Conservation (phyloP, 352 stramenopile genomes). For the Phytopythium montanum region DNA sequence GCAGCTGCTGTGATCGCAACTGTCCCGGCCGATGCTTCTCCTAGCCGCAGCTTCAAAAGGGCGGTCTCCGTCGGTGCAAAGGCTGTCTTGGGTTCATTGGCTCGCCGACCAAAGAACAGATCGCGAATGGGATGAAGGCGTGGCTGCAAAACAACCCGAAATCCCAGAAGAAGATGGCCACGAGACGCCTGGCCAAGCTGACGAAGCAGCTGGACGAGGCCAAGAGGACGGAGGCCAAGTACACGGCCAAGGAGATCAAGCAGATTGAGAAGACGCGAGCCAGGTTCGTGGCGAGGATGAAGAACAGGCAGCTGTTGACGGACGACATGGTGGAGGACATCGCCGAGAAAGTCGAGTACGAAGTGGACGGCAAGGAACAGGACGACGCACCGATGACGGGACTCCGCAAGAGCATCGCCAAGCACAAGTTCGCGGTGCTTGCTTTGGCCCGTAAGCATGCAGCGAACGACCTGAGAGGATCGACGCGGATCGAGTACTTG, state of each 20-base stretch:
- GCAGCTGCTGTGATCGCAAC: background rate
- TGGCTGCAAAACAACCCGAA: background rate
- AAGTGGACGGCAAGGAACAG: background rate
- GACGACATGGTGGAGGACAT: background rate
- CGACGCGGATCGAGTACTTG: conserved; percentile 20
- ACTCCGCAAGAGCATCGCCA: conserved; percentile 18
- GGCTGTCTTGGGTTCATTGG: background rate
- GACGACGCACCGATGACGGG: background rate
- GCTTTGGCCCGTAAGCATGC: conserved; percentile 16
- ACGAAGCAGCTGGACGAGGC: background rate
- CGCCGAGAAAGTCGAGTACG: background rate
- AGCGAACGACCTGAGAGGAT: conserved; percentile 12
- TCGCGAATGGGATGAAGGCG: background rate
- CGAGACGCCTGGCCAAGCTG: background rate
- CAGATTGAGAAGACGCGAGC: background rate
- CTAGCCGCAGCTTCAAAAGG: background rate
- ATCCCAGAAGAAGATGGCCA: background rate
- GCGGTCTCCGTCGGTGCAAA: background rate
- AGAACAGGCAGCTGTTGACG: background rate
- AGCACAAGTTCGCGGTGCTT: conserved; percentile 17
- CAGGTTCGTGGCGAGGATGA: background rate
- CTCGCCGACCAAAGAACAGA: background rate
- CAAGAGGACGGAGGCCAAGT: background rate
- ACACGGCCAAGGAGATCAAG: background rate
- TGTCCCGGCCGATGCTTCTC: background rate